Evolutionary conservation across 2,329 filamentous ascomycete genomes (phyloP), one percentile per base, ranked within the genome.

Genomic region (Colletotrichum sp.): DNA sequence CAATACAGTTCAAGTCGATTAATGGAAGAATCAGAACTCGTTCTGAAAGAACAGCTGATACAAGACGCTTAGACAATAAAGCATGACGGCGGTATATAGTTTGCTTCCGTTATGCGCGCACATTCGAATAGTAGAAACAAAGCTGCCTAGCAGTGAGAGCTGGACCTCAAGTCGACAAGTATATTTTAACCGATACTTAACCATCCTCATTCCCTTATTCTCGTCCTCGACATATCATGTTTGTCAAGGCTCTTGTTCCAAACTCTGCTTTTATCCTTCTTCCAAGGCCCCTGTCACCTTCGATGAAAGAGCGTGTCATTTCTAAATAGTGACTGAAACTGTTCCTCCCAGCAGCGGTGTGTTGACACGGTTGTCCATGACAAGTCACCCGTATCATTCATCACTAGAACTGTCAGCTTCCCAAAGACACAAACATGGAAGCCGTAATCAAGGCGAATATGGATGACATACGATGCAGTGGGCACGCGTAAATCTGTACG

Each of bases 391-490:
- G 36, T 18, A 9, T 5, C 8, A 18, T 9, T 18, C 36, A 9
- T 44, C 36, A 44, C 36, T 18, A 44, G 16, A 18, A 9, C 5
- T 5, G 4, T 44, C 36, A 44, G 16, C 36, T 44, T 10, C 0
- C 16, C 4, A 18, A 44, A 18, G 36, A 44, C 16, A 44, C 4
- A 44, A 44, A 18, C 36, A 18, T 44, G 5, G 36, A 44, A 18
- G 1, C 36, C 16, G 36, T 44, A 0, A 10, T 0, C 3, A 10
- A 9, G 16, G 36, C 0, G 16, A 44, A n/a, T 0, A 44, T 44
- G 16, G 8, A 6, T 1, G 2, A 44, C 9, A 2, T 44, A n/a
- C 39, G 1, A 44, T 3, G 39, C 39, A 44, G 18, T 44, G 39
- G 9, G 39, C 39, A 2, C 39, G 18, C 9, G 18, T 44, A 1